phyloP scores from a whole-genome alignment of 345 rosid species.

The Populus nigra region DNA sequence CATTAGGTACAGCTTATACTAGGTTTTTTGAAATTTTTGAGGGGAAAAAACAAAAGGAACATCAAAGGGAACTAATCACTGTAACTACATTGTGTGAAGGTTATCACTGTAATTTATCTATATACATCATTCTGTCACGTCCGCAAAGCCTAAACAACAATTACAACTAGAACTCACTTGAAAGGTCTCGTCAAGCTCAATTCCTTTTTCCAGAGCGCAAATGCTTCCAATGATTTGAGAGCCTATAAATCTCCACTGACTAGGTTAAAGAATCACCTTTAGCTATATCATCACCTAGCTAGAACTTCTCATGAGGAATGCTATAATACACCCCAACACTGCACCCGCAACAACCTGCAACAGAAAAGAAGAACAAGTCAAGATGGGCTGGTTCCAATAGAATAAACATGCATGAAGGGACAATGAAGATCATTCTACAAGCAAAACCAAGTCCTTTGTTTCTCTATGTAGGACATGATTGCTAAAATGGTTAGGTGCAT shows the following conservation, averaged over 20 bases:
- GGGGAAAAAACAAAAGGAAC: no score
- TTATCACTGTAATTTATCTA: no score
- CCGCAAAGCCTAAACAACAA: no score
- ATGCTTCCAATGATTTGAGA: neutral
- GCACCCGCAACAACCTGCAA: conserved; percentile 61
- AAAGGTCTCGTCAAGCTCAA: neutral
- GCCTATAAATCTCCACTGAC: neutral
- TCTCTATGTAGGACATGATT: no score
- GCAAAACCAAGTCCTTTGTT: no score
- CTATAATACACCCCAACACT: conserved; percentile 44
- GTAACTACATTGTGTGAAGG: no score
- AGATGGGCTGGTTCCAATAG: neutral
- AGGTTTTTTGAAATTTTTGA: no score
- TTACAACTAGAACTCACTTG: no score
- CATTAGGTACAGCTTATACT: no score
- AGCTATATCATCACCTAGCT: conserved; percentile 10
- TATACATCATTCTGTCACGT: no score
- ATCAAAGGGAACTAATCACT: no score
- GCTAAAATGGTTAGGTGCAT: neutral
- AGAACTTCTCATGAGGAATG: conserved; percentile 42
- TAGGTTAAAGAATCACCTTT: neutral
- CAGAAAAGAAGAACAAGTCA: neutral
- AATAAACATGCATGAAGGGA: neutral
- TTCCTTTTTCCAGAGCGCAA: neutral
- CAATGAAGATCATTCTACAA: neutral